A percentile compares a stretch with the other conserved stretches of the same genome.
These are phyloP conservation scores for Inga laurina DNA, from an alignment of 306 rosid species.

Conservation along the genomic window DNA sequence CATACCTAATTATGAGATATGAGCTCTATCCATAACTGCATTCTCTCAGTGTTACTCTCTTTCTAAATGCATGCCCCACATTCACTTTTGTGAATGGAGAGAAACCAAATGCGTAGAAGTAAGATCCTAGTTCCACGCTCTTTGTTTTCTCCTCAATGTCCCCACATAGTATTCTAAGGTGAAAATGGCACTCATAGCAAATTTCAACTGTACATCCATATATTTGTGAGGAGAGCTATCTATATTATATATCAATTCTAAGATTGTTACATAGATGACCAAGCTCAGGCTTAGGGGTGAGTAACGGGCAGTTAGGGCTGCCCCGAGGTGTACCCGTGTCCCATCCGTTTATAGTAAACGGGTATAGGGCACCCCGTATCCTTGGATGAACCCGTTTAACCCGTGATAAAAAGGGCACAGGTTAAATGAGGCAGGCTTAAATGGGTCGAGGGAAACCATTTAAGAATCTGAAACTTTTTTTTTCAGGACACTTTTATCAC, in stretches of 20 bases:
- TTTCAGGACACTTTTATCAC: too few species aligned
- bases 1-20: background rate
- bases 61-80: background rate
- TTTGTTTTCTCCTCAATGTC: background rate
- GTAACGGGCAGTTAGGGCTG: too few species aligned
- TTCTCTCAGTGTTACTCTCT: too few species aligned
- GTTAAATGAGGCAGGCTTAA: too few species aligned
- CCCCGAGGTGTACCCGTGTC: too few species aligned
- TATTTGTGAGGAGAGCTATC: slow-evolving; percentile 26
- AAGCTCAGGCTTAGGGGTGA: slow-evolving; percentile 57
- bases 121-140: background rate
- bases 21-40: background rate
- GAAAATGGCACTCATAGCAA: slow-evolving; percentile 1
- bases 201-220: slow-evolving; percentile 45
- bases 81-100: background rate
- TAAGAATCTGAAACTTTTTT: too few species aligned
- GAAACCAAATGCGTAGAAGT: background rate
- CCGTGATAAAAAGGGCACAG: too few species aligned
- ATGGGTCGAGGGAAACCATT: too few species aligned
- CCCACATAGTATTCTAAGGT: background rate
- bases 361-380: too few species aligned
- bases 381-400: too few species aligned
- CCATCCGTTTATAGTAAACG: too few species aligned
- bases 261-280: slow-evolving; percentile 87
- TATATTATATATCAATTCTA: slow-evolving; percentile 64